Evolutionary conservation across 2,329 filamentous ascomycete species (phyloP), one percentile per base, ranked within the genome.

Genomic region (Colletotrichum incanum): DNA sequence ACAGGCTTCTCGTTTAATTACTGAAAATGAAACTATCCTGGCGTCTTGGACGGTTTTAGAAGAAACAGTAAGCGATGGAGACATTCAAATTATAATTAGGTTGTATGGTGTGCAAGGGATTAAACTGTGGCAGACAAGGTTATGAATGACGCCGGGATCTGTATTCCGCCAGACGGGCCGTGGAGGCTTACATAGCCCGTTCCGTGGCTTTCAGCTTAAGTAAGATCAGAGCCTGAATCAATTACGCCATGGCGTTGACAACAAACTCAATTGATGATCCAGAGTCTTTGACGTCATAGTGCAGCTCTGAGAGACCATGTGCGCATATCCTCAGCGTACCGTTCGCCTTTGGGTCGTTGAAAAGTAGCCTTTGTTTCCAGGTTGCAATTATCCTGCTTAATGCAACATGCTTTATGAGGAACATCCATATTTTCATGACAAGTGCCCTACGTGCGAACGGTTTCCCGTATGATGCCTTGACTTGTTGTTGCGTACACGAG

Each of bases 81-180:
- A 55, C 9, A 4, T 16, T 2, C 18, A 3, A 16, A 14, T 14
- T n/a, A 16, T n/a, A n/a, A n/a, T n/a, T n/a, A 55, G 3, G n/a
- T 23, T 37, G 2, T 23, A 14, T 55, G 31, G 1, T 47, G 16
- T 12, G 34, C 18, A 1, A 23, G 2, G 3, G 31, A 3, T 37
- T 7, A 11, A 8, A 18, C 11, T 55, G 20, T 16, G 20, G 16
- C 14, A 7, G 8, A 5, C 20, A 6, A 23, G 7, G 23, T 49
- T 28, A 6, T 8, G 45, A 39, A 50, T 23, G 20, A 5, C 41
- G 50, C 34, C 58, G 65, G 52, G 37, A 72, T 68, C 39, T 68
- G 69, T 54, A 47, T 68, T 59, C 65, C 65, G 61, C 20, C 43
- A 45, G 34, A n/a, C 9, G 26, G 61, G 9, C 31, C 52, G 28